Evolutionary conservation across 225 moss, liverwort and hornwort species (phyloP).

Genomic region (Physcomitrium patens): DNA sequence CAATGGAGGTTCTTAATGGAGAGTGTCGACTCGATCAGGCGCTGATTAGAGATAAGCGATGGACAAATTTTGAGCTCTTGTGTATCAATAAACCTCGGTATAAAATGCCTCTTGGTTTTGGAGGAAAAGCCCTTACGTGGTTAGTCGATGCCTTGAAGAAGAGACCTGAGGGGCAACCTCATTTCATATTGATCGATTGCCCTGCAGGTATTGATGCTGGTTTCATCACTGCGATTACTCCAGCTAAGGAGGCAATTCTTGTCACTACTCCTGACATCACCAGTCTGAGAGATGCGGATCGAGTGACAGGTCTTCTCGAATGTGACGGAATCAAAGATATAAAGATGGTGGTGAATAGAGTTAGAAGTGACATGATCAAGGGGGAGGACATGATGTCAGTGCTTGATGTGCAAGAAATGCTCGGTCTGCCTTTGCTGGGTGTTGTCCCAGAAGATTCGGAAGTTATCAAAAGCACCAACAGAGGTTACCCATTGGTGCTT

Average conservation of each 20-base stretch:
- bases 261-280: constrained; percentile 97
- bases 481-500: constrained; percentile 93
- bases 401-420: constrained; percentile 97
- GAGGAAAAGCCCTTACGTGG: constrained; percentile 98
- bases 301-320: constrained; percentile 97
- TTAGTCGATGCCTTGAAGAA: constrained; percentile 95
- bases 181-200: constrained; percentile 95
- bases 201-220: constrained; percentile 98
- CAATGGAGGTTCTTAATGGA: constrained; percentile 97
- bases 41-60: constrained; percentile 92
- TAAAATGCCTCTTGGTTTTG: constrained; percentile 98
- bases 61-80: constrained; percentile 98
- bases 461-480: constrained; percentile 96
- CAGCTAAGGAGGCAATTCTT: constrained; percentile 93
- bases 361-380: constrained; percentile 97
- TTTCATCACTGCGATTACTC: constrained; percentile 97
- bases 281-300: constrained; percentile 90
- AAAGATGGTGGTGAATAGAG: constrained; percentile 99
- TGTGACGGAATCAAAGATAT: constrained; percentile 98
- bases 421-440: constrained; percentile 89
- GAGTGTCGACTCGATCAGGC: constrained; percentile 98
- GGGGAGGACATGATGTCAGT: constrained; percentile 99
- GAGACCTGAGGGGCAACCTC: constrained; percentile 82
- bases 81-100: constrained; percentile 98
- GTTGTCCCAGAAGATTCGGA: constrained; percentile 97